These are phyloP conservation scores for Aciculoconidium aculeatum DNA, from an alignment of 805 yeast species.

Conservation along the genomic window DNA sequence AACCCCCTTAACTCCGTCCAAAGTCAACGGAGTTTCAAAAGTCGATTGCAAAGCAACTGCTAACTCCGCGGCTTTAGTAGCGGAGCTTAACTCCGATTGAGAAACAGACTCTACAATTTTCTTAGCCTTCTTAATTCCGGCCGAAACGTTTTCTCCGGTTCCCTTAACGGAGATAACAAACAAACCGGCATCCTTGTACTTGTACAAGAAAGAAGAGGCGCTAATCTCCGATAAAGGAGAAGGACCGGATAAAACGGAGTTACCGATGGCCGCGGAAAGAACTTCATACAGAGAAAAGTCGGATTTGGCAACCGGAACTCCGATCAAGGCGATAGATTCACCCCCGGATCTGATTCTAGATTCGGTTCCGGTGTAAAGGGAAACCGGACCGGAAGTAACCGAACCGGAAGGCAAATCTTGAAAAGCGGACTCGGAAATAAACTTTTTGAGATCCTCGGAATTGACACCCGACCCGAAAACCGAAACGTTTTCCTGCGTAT, in stretches of 20 bases:
- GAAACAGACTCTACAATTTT: constrained; percentile 28
- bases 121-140: constrained; percentile 57
- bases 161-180: constrained; percentile 67
- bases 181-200: constrained; percentile 76
- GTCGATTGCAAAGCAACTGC: constrained; percentile 37
- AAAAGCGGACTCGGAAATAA: constrained; percentile 63
- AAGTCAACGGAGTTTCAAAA: constrained; percentile 22
- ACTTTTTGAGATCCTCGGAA: constrained; percentile 60
- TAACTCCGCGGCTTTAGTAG: constrained; percentile 39
- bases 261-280: constrained; percentile 62
- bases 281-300: constrained; percentile 65
- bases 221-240: constrained; percentile 46
- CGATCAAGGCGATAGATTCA: constrained; percentile 69
- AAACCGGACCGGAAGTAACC: constrained; percentile 32
- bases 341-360: constrained; percentile 61
- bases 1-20: constrained; percentile 23
- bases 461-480: constrained; percentile 70
- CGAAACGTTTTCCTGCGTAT: constrained; percentile 64
- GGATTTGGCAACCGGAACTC: constrained; percentile 65
- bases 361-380: constrained; percentile 58
- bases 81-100: constrained; percentile 51
- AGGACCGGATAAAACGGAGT: constrained; percentile 52
- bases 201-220: constrained; percentile 48
- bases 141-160: constrained; percentile 39
- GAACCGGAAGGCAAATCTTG: constrained; percentile 58